A percentile compares a stretch with the other conserved stretches of the same genome.
phyloP scores from a whole-genome alignment of 345 rosid genomes.

The Abelmoschus esculentus region DNA sequence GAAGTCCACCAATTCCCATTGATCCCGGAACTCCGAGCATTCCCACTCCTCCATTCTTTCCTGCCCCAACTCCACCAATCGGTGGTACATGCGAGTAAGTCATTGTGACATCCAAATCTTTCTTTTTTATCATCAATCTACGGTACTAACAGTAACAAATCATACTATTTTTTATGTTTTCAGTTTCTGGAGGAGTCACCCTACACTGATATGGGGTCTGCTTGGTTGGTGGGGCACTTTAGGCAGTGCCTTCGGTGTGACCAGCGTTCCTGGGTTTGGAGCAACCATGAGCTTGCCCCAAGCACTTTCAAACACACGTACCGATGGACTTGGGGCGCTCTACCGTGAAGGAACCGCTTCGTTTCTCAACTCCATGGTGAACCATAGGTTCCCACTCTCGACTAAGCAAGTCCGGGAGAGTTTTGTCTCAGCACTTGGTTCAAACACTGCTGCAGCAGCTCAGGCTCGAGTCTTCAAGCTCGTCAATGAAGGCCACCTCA shows the following conservation, averaged over 20 bases:
- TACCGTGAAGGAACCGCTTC: constrained; percentile 95
- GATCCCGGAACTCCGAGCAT: constrained; percentile 53
- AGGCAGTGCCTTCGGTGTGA: constrained; percentile 51
- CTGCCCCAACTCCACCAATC: constrained; percentile 61
- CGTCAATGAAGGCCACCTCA: constrained; percentile 79
- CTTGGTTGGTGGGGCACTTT: constrained; percentile 92
- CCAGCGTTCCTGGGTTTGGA: constrained; percentile 50
- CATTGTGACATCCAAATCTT: neutral
- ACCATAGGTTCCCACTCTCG: constrained; percentile 53
- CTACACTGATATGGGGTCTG: constrained; percentile 62
- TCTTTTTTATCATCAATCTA: neutral
- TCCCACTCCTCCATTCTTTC: constrained; percentile 45
- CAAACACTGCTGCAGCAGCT: constrained; percentile 64
- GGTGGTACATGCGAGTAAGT: constrained; percentile 88
- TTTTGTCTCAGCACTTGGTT: constrained; percentile 49
- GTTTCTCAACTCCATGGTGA: constrained; percentile 77
- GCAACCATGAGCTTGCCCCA: constrained; percentile 60
- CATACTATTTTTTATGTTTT: neutral
- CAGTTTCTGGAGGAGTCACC: constrained; percentile 96
- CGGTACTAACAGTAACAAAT: neutral
- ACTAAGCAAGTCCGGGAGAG: constrained; percentile 68
- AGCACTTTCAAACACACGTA: constrained; percentile 69
- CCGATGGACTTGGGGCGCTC: constrained; percentile 60
- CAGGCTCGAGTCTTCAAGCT: constrained; percentile 80
- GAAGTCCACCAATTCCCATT: neutral